phyloP scores from a whole-genome alignment of 179 eudicot species.

The Beta lomatogona region DNA sequence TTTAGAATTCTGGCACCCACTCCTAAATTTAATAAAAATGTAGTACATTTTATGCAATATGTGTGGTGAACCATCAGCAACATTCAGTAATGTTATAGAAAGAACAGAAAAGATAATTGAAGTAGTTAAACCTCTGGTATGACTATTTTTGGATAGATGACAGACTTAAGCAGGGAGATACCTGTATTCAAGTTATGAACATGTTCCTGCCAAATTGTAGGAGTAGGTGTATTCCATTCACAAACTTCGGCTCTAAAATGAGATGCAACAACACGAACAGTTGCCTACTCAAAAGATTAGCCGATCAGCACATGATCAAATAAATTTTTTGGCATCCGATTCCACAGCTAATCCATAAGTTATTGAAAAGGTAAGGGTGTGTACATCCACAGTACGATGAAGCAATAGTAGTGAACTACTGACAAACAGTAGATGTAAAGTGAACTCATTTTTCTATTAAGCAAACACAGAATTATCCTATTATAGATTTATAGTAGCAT shows the following conservation, averaged over 20 bases:
- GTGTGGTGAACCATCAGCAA: not conserved
- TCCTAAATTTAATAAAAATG: not conserved
- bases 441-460: not conserved
- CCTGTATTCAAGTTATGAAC: conserved; percentile 71
- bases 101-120: not conserved
- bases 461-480: not conserved
- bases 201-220: conserved; percentile 95
- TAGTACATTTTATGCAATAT: not conserved
- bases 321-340: not conserved
- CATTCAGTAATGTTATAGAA: not conserved
- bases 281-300: conserved; percentile 49
- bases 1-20: not conserved
- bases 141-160: not conserved
- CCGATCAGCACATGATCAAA: conserved; percentile 17
- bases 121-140: not conserved
- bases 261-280: conserved; percentile 70
- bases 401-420: not conserved
- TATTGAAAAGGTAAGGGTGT: not conserved
- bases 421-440: not conserved
- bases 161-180: conserved; percentile 24
- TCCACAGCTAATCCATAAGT: not conserved
- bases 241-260: conserved; percentile 69
- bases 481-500: not conserved
- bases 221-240: conserved; percentile 97
- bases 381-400: not conserved